phyloP scores from a whole-genome alignment of 176 grass and related monocot species.

The Zoysia pacifica region DNA sequence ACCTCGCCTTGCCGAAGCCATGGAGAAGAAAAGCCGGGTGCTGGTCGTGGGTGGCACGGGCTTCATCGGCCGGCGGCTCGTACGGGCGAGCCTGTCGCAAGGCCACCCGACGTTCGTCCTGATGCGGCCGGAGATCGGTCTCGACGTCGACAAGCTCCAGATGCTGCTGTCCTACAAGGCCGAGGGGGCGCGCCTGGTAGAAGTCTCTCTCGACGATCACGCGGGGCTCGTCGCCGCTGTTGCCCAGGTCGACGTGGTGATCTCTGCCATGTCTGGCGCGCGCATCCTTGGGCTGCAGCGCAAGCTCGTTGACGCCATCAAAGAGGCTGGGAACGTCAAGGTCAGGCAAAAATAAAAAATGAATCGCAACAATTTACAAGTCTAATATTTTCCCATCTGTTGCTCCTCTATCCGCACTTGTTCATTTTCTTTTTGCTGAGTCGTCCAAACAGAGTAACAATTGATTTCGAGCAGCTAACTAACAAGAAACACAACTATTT shows the following conservation, averaged over 20 bases:
- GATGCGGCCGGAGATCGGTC: slow-evolving; percentile 50
- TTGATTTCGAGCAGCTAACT: not conserved
- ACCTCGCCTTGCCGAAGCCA: not conserved
- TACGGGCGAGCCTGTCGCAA: slow-evolving; percentile 44
- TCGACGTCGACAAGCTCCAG: slow-evolving; percentile 42
- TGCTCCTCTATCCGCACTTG: no score
- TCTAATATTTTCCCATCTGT: no score
- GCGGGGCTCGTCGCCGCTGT: slow-evolving; percentile 49
- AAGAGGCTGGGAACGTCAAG: slow-evolving; percentile 61
- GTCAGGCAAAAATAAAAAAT: slow-evolving; percentile 1
- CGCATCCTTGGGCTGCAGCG: slow-evolving; percentile 35
- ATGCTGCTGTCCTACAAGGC: slow-evolving; percentile 56
- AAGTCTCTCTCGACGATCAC: slow-evolving; percentile 49
- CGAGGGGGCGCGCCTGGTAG: slow-evolving; percentile 45
- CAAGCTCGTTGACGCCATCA: slow-evolving; percentile 13
- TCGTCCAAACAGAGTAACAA: no score
- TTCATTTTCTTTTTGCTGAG: no score
- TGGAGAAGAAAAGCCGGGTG: slow-evolving; percentile 20
- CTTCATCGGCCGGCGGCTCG: slow-evolving; percentile 41
- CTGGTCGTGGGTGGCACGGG: slow-evolving; percentile 51
- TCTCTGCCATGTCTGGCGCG: slow-evolving; percentile 43
- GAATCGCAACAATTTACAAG: no score
- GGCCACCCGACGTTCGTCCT: slow-evolving; percentile 55
- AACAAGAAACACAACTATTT: not conserved
- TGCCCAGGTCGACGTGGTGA: slow-evolving; percentile 59